Percentiles rank a stretch among this genome's conserved stretches.
phyloP scores from a whole-genome alignment of 495 filamentous ascomycete species.

The Penicillium samsonianum region DNA sequence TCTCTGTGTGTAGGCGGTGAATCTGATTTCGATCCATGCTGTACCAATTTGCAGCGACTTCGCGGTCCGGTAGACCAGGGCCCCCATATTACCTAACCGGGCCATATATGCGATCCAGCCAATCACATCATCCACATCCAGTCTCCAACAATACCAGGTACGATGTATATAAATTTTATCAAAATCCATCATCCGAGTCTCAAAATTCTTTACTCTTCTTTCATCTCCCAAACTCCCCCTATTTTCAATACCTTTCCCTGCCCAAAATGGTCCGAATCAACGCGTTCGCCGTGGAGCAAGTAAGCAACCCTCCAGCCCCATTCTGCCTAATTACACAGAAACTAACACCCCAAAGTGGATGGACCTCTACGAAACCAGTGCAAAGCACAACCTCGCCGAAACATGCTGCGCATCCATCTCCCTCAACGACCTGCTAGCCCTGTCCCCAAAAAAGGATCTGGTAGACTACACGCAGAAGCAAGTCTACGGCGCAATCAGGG shows the following conservation, averaged over 20 bases:
- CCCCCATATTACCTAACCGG: conserved; percentile 2
- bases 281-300: conserved; percentile 77
- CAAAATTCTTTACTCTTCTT: neutral
- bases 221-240: neutral
- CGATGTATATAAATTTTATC: conserved; percentile 2
- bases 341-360: conserved; percentile 68
- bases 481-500: conserved; percentile 70
- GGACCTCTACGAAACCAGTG: conserved; percentile 75
- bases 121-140: neutral
- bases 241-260: neutral
- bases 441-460: conserved; percentile 48
- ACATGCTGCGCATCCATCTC: conserved; percentile 84
- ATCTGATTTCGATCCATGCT: no score
- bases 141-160: neutral
- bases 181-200: neutral
- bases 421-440: conserved; percentile 60
- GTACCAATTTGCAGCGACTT: neutral
- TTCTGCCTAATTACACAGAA: neutral
- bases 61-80: neutral
- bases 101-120: conserved; percentile 7
- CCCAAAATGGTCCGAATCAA: conserved; percentile 65
- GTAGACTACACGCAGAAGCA: conserved; percentile 53
- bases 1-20: no score
- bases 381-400: conserved; percentile 80
- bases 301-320: conserved; percentile 27